phyloP scores from a whole-genome alignment of 208 protist genomes.

The Trypanosoma grayi region DNA sequence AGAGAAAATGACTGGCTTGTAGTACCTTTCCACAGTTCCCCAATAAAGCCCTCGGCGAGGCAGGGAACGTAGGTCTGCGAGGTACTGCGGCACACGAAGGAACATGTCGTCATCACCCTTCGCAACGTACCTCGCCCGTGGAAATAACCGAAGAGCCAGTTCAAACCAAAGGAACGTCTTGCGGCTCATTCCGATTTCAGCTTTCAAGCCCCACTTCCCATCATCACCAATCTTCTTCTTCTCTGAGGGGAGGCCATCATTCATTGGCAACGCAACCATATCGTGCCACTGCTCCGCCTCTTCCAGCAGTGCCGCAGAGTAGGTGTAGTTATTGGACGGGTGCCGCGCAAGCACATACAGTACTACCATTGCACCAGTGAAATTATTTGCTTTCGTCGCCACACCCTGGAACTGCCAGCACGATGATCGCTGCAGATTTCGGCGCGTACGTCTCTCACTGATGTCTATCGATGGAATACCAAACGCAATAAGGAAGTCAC shows the following conservation, averaged over 20 bases:
- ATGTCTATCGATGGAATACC: slow-evolving; percentile 44
- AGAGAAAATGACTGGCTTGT: not conserved
- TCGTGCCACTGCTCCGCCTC: slow-evolving; percentile 39
- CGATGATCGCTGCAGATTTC: slow-evolving; percentile 39
- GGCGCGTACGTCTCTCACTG: slow-evolving; percentile 12
- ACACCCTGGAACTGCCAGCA: slow-evolving; percentile 43
- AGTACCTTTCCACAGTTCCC: not conserved
- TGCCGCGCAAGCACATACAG: slow-evolving; percentile 15
- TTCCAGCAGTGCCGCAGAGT: slow-evolving; percentile 25
- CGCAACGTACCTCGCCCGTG: slow-evolving; percentile 22
- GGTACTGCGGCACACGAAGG: slow-evolving; percentile 42
- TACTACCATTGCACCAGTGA: slow-evolving; percentile 21
- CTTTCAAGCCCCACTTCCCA: slow-evolving; percentile 2
- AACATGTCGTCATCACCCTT: slow-evolving; percentile 51
- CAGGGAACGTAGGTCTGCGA: slow-evolving; percentile 27
- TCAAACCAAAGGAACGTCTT: slow-evolving; percentile 38
- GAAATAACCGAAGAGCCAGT: slow-evolving; percentile 32
- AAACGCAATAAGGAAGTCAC: slow-evolving; percentile 29
- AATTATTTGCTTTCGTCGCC: slow-evolving; percentile 29
- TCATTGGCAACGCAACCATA: slow-evolving; percentile 29
- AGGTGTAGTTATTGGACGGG: slow-evolving; percentile 12
- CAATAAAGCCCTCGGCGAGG: slow-evolving; percentile 11
- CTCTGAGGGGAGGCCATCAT: slow-evolving; percentile 17
- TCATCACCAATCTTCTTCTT: not conserved
- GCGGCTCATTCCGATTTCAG: slow-evolving; percentile 22